Evolutionary conservation across 257 asterid species (phyloP), one percentile per base, ranked within the genome.

Genomic region (Nicotiana benthamiana): DNA sequence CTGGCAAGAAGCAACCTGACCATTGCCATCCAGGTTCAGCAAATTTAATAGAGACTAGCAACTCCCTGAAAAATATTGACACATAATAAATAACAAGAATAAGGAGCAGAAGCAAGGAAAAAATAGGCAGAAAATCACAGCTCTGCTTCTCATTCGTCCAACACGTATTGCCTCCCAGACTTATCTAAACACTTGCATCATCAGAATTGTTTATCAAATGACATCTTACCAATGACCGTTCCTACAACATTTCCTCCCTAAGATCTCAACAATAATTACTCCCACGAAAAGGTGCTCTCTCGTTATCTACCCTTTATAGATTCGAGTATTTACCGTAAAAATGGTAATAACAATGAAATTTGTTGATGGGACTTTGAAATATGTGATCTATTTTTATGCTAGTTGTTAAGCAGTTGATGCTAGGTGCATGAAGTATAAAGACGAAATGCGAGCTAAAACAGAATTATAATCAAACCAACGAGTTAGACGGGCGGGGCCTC

Each of bases 11-110:
- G 87, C 96, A 90, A 52, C 99, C 99, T 52, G 99, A 95, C 98
- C 98, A 95, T 90, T 95, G 97, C 94, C 97, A 93, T 82, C 99
- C 98, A 81, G 98, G 97, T 82, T 89, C 98, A 75, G 88, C 92
- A 82, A 95, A 90, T 65, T 94, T 92, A 77, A 95, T 85, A 24
- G 96, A 91, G 80, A 95, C 90, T 83, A 92, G 85, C 62, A 93
- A 85, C 46, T 93, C 99, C 92, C 99, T 95, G 92, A 53, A 84
- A 83, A 63, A 80, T 8, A 75, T 63, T 8, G 68, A 83, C 56
- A 64, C 79, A 74, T 10, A 22, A 64, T 9, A 54, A 68, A 24
- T 80, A n/a, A 80, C 79, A 61, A 53, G 79, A 66, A 53, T 17
- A 60, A 51, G 81, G 27, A 52, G 60, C 28, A 77, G 75, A 66